These are phyloP conservation scores for Phialemoniopsis sp. DNA, from an alignment of 2,329 filamentous ascomycete genomes.

Conservation along the genomic window DNA sequence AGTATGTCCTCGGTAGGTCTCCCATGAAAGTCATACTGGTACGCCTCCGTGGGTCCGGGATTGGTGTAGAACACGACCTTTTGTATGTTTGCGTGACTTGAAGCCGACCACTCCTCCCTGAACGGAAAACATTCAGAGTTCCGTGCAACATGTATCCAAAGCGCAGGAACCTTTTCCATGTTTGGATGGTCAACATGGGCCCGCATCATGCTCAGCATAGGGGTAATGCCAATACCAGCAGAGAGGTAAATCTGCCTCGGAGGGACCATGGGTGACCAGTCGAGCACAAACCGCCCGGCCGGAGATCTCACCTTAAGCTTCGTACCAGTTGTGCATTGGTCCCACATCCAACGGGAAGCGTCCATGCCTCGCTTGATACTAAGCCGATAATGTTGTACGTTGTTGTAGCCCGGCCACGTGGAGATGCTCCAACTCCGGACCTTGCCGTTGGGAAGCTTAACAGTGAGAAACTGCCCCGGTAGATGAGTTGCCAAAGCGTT, in stretches of 20 bases:
- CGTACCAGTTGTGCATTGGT: constrained; percentile 8
- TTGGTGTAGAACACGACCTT: too few species aligned
- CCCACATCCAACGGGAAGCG: constrained; percentile 16
- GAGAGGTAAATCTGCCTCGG: constrained; percentile 15
- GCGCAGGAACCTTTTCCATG: too few species aligned
- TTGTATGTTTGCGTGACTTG: too few species aligned
- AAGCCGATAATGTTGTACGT: constrained; percentile 13
- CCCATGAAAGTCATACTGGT: too few species aligned
- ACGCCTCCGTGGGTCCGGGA: too few species aligned
- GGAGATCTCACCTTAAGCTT: constrained; percentile 12
- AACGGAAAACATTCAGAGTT: too few species aligned
- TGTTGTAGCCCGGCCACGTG: constrained; percentile 8
- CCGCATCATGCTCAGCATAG: neutral
- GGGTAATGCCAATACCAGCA: constrained; percentile 17
- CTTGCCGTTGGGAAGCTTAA: constrained; percentile 11
- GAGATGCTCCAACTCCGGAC: constrained; percentile 17
- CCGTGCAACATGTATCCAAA: too few species aligned
- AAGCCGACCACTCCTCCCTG: too few species aligned
- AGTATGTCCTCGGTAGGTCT: too few species aligned
- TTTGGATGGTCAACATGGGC: too few species aligned
- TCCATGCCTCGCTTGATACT: constrained; percentile 12
- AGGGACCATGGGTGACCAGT: constrained; percentile 8
- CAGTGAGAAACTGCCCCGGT: constrained; percentile 17
- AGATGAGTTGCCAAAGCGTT: constrained; percentile 12
- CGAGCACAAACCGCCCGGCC: constrained; percentile 15